phyloP scores from a whole-genome alignment of 2,329 filamentous ascomycete genomes.

The Magnaporthiopsis poae region DNA sequence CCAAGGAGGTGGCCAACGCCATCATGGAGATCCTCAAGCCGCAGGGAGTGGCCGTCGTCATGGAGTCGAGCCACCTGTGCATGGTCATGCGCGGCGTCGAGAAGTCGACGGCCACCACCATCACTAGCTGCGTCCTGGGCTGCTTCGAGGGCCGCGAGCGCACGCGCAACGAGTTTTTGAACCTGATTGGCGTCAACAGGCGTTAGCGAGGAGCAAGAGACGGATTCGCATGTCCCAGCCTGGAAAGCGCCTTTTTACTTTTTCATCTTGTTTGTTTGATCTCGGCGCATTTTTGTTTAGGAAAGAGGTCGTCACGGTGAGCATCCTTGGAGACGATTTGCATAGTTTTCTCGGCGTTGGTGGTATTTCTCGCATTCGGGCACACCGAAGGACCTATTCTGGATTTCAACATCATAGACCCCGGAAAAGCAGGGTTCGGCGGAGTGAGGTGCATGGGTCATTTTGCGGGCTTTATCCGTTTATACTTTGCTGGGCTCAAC shows the following conservation, averaged over 20 bases:
- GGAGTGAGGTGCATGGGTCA: not conserved
- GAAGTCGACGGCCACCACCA: constrained; percentile 77
- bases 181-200: constrained; percentile 56
- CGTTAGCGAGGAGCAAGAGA: constrained; percentile 39
- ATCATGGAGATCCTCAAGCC: constrained; percentile 88
- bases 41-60: constrained; percentile 90
- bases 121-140: constrained; percentile 95
- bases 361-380: constrained; percentile 2
- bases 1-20: constrained; percentile 88
- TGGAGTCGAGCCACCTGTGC: constrained; percentile 92
- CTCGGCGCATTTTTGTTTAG: constrained; percentile 10
- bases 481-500: constrained; percentile 3
- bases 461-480: not conserved
- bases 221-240: not conserved
- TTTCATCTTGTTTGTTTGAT: not conserved
- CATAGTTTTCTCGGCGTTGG: constrained; percentile 6
- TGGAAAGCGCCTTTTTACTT: constrained; percentile 1
- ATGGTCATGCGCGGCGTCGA: constrained; percentile 99
- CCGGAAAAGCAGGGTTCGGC: not conserved
- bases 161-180: constrained; percentile 91
- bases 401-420: constrained; percentile 10
- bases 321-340: not conserved
- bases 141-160: constrained; percentile 96
- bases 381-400: not conserved
- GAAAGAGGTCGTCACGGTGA: not conserved